phyloP scores from a whole-genome alignment of 371 early-diverging fungal species.

The Actinomortierella wolfii region DNA sequence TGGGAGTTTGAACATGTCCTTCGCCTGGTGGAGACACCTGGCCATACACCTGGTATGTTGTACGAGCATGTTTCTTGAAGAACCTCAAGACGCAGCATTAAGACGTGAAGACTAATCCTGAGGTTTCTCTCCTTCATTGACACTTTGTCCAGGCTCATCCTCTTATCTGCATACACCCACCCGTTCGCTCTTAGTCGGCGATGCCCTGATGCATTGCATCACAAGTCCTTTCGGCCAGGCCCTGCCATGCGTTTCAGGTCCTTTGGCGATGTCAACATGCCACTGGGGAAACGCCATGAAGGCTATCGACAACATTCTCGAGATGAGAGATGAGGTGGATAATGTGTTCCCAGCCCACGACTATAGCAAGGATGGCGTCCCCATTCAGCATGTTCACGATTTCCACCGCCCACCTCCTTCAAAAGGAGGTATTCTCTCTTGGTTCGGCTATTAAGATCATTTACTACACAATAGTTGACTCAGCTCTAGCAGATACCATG shows the following conservation, averaged over 20 bases:
- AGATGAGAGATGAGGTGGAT: slow-evolving; percentile 33
- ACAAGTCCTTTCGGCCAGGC: slow-evolving; percentile 26
- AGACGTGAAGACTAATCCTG: too few species aligned
- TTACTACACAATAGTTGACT: too few species aligned
- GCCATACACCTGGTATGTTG: slow-evolving; percentile 48
- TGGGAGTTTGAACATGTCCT: slow-evolving; percentile 48
- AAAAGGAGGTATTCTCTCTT: background rate
- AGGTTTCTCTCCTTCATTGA: background rate
- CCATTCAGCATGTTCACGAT: slow-evolving; percentile 38
- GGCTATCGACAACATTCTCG: slow-evolving; percentile 39
- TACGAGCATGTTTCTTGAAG: too few species aligned
- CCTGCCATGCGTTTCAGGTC: slow-evolving; percentile 32
- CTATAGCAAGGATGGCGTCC: slow-evolving; percentile 33
- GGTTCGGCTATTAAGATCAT: too few species aligned
- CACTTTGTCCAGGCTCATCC: slow-evolving; percentile 32
- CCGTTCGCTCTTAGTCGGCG: slow-evolving; percentile 48
- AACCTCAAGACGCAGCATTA: too few species aligned
- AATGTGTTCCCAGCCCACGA: slow-evolving; percentile 48
- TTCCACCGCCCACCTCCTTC: slow-evolving; percentile 23
- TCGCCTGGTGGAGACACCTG: slow-evolving; percentile 44
- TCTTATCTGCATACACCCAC: slow-evolving; percentile 48
- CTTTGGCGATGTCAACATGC: slow-evolving; percentile 32
- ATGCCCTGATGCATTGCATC: slow-evolving; percentile 47
- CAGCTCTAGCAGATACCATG: too few species aligned
- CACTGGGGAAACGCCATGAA: slow-evolving; percentile 40